Evolutionary conservation across 1,284 basidiomycete genomes (phyloP), one percentile per base, ranked within the genome.

Genomic region (Cryptococcus amylolentus): DNA sequence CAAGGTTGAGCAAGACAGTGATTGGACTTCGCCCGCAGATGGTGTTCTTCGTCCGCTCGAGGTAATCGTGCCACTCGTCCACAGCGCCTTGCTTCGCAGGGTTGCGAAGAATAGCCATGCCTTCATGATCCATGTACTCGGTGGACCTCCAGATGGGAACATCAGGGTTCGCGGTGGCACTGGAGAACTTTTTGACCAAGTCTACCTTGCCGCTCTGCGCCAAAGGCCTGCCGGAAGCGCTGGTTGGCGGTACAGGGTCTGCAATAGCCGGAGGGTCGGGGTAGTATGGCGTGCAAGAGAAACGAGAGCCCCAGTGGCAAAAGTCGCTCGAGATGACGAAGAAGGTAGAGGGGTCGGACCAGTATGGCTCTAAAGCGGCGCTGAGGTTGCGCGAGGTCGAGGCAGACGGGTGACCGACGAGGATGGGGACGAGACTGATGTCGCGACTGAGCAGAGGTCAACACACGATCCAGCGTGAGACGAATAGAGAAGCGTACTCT

Each of bases 11-110:
- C 5, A 99, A 80, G 0, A 98, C 88, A 0, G 92, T 90, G 59
- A 99, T 97, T 0, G 96, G 93, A 70, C 97, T 92, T 50, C 93
- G 81, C 0, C 96, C 95, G 68, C 96, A 99, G 44, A 99, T 95
- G 0, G 96, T 98, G 77, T 99, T 99, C 80, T 71, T 70, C 18
- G 95, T 98, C 58, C 82, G 76, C 16, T 80, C 74, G 2, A 99
- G 81, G 71, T 98, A 98, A 6, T 80, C 77, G 1, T 84, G 80
- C 73, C 95, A 96, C 18, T 80, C 77, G 14, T 72, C 73, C 66
- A 90, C 56, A 2, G 91, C 4, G 82, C 84, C 51, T 78, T 73
- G 9, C 80, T 48, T 61, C 3, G 63, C 71, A 4, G 69, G 73
- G 16, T 60, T 49, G 1, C 69, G 57, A 9, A 75, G 59, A 5